These are phyloP conservation scores for Monilinia aucupariae DNA, from an alignment of 2,329 filamentous ascomycete species.

Conservation along the genomic window DNA sequence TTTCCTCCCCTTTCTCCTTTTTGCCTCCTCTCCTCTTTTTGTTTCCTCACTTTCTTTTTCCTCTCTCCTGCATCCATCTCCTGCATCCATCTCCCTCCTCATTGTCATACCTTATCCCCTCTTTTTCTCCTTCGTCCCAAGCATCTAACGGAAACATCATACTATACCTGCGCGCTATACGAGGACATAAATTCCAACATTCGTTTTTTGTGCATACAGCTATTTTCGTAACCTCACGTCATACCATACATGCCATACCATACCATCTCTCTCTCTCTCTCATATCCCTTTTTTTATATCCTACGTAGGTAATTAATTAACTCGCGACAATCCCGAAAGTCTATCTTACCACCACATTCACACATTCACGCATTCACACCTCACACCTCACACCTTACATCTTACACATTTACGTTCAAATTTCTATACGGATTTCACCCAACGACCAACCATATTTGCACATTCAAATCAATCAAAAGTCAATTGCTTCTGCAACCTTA, in stretches of 20 bases:
- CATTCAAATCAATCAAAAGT: background rate
- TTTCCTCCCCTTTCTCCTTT: background rate
- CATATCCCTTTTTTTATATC: too few relatives aligned
- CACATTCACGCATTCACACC: background rate
- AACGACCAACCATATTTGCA: background rate
- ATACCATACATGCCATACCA: too few relatives aligned
- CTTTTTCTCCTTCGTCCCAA: background rate
- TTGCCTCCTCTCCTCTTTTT: background rate
- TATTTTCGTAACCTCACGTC: background rate
- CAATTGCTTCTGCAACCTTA: background rate
- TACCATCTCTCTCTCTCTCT: background rate
- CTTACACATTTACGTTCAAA: too few relatives aligned
- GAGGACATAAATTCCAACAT: background rate
- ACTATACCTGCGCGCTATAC: background rate
- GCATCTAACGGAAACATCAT: background rate
- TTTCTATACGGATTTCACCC: too few relatives aligned
- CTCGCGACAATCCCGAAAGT: background rate
- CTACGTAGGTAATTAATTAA: background rate
- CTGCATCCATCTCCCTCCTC: background rate
- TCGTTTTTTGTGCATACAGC: slow-evolving; percentile 9
- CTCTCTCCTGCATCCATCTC: slow-evolving; percentile 4
- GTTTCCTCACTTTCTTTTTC: slow-evolving; percentile 5
- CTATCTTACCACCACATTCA: background rate
- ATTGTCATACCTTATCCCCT: background rate
- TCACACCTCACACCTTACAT: too few relatives aligned